phyloP scores from a whole-genome alignment of 805 yeast species.

The Babjeviella inositovora region DNA sequence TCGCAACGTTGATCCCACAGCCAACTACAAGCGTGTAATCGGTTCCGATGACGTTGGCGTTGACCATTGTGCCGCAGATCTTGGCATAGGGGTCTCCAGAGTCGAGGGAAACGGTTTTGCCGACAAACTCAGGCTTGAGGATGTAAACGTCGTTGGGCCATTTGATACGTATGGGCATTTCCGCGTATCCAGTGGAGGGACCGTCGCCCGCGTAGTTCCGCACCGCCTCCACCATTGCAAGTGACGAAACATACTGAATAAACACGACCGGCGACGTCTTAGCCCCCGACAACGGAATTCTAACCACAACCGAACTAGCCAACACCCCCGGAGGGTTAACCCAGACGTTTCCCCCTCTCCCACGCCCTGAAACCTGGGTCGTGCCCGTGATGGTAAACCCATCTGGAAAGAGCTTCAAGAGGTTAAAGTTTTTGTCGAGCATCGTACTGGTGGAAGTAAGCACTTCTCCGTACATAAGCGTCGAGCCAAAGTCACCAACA shows the following conservation, averaged over 20 bases:
- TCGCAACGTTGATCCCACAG: slow-evolving; percentile 71
- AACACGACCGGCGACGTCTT: slow-evolving; percentile 54
- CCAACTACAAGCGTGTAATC: slow-evolving; percentile 65
- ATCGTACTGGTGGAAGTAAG: slow-evolving; percentile 76
- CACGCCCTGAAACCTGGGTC: slow-evolving; percentile 80
- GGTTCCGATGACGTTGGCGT: slow-evolving; percentile 49
- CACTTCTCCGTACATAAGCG: slow-evolving; percentile 69
- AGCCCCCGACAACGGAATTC: slow-evolving; percentile 29
- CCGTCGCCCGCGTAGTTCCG: slow-evolving; percentile 30
- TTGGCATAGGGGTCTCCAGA: slow-evolving; percentile 35
- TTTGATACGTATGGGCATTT: slow-evolving; percentile 67
- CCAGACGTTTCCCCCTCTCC: slow-evolving; percentile 93
- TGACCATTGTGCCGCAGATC: slow-evolving; percentile 73
- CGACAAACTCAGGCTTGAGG: slow-evolving; percentile 43
- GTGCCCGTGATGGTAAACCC: slow-evolving; percentile 64
- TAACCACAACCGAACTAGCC: slow-evolving; percentile 61
- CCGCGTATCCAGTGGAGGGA: slow-evolving; percentile 37
- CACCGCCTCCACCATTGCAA: slow-evolving; percentile 74
- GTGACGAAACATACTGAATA: slow-evolving; percentile 68
- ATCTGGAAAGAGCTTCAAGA: slow-evolving; percentile 46
- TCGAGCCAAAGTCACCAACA: slow-evolving; percentile 36
- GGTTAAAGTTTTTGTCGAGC: slow-evolving; percentile 52
- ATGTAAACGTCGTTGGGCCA: slow-evolving; percentile 97
- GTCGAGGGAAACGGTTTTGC: slow-evolving; percentile 5
- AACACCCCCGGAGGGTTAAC: slow-evolving; percentile 86